Evolutionary conservation across 2,329 filamentous ascomycete species (phyloP).

Genomic region (Pestalotiopsis sp.): DNA sequence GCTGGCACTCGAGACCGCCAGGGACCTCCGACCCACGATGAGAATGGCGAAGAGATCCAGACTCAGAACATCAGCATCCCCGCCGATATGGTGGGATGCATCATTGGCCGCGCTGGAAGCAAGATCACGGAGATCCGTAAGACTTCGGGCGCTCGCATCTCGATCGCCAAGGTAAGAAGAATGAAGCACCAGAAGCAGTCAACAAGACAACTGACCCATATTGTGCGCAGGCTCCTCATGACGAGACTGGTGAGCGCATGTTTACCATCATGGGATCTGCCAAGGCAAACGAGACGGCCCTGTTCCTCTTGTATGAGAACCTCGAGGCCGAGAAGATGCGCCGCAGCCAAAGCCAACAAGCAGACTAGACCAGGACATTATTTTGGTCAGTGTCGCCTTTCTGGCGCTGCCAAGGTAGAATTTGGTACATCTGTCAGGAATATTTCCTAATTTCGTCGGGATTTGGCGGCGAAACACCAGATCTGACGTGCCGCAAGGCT

Average conservation of each 20-base stretch:
- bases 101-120: slow-evolving; percentile 91
- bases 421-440: slow-evolving; percentile 34
- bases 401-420: slow-evolving; percentile 29
- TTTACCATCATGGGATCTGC: slow-evolving; percentile 98
- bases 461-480: slow-evolving; percentile 55
- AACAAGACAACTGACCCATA: neutral
- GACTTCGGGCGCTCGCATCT: slow-evolving; percentile 94
- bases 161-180: slow-evolving; percentile 79
- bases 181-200: neutral
- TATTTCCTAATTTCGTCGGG: slow-evolving; percentile 46
- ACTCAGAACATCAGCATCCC: slow-evolving; percentile 99
- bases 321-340: slow-evolving; percentile 99
- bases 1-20: slow-evolving; percentile 79
- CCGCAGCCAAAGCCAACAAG: slow-evolving; percentile 74
- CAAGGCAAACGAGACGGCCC: slow-evolving; percentile 90
- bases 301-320: slow-evolving; percentile 98
- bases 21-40: slow-evolving; percentile 84
- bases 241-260: slow-evolving; percentile 98
- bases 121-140: slow-evolving; percentile 99
- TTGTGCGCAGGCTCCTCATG: slow-evolving; percentile 72
- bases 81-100: slow-evolving; percentile 99
- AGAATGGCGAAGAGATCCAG: slow-evolving; percentile 96
- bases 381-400: neutral
- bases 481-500: slow-evolving; percentile 68
- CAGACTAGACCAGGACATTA: slow-evolving; percentile 45